Evolutionary conservation across 805 yeast species (phyloP), one percentile per base, ranked within the genome.

Genomic region (Wickerhamiella alocasiicola): DNA sequence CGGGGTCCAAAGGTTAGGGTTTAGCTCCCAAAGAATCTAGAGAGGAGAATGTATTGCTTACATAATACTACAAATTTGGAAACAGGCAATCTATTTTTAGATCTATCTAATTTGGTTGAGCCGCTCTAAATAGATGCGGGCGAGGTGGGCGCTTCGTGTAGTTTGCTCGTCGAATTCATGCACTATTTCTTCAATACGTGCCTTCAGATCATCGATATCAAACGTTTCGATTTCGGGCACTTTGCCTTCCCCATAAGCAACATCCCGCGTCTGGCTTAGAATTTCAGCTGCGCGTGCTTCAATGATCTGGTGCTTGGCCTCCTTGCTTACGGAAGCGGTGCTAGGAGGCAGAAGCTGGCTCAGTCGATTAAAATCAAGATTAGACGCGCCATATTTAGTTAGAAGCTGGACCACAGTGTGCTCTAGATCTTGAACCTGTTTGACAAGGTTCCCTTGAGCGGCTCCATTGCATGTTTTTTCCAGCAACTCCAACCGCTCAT

Each of bases 91-190:
- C 23, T 27, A 16, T 12, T 6, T 24, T 16, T 20, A 30, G 30
- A 29, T 15, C 17, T 29, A 13, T n/a, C n/a, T n/a, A n/a, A 12
- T 13, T 15, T 20, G 7, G 9, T 41, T 32, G 5, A 50, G 20
- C 19, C 41, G 46, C n/a, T 35, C 44, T 18, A 45, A 31, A 16
- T 46, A 47, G 28, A 27, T 32, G 27, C 42, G 38, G 9, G 47
- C 42, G 3, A 45, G 42, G 30, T 37, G 45, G 3, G 46, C 36
- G 36, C 50, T 49, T 12, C 53, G 44, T 5, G 36, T 25, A 4
- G 51, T 46, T 9, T 46, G 44, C 36, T 49, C 50, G 41, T 50
- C 51, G 29, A 49, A 50, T 20, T 45, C 47, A 16, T 34, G 41
- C 3, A 46, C 49, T 17, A 44, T 31, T 30, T 37, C 40, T 12